Evolutionary conservation across 768 basidiomycete genomes (phyloP).

Genomic region (Termitomyces eurrhizus): DNA sequence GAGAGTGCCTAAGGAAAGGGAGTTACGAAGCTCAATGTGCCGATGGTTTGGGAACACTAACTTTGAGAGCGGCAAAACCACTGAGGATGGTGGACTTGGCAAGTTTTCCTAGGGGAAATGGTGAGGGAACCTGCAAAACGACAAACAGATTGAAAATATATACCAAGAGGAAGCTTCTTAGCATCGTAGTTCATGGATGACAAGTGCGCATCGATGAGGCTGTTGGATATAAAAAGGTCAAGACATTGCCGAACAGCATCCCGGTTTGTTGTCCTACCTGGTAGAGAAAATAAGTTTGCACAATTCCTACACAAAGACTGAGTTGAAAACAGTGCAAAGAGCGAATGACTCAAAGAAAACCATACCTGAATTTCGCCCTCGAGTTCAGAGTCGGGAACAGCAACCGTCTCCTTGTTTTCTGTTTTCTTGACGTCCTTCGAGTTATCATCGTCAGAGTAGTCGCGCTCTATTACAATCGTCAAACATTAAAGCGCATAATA

Average conservation of each 20-base stretch:
- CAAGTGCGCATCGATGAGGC: constrained; percentile 49
- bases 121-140: constrained; percentile 3
- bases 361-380: constrained; percentile 41
- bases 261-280: constrained; percentile 25
- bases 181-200: constrained; percentile 67
- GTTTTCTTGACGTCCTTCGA: constrained; percentile 27
- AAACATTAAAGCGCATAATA: background rate
- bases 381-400: constrained; percentile 46
- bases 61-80: constrained; percentile 58
- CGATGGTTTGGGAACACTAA: constrained; percentile 8
- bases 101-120: constrained; percentile 41
- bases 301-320: constrained; percentile 27
- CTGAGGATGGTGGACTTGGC: constrained; percentile 56
- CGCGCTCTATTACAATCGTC: constrained; percentile 36
- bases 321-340: background rate
- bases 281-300: constrained; percentile 52
- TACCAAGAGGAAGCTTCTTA: constrained; percentile 58
- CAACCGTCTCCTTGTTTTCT: constrained; percentile 25
- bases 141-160: background rate
- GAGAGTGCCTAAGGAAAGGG: constrained; percentile 33
- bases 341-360: background rate
- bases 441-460: constrained; percentile 48
- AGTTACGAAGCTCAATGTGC: background rate
- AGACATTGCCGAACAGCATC: background rate
- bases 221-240: constrained; percentile 16